These are phyloP conservation scores for Aspergillus panamensis DNA, from an alignment of 495 filamentous ascomycete genomes.

Conservation along the genomic window DNA sequence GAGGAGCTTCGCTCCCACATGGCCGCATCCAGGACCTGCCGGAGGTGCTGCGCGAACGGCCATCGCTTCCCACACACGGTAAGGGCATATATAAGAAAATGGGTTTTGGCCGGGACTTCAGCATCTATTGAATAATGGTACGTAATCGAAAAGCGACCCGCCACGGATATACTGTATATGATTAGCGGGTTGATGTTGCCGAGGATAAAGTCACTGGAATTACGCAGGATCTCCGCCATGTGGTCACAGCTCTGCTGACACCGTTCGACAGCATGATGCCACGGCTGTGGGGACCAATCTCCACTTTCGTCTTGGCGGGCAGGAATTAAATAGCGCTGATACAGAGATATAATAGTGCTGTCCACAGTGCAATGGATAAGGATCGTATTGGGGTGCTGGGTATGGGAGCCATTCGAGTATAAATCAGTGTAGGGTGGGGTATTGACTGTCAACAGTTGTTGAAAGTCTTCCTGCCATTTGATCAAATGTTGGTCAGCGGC, in stretches of 20 bases:
- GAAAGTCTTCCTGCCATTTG: neutral
- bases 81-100: neutral
- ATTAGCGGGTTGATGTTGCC: neutral
- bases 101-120: neutral
- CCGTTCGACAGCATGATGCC: neutral
- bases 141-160: neutral
- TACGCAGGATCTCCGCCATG: neutral
- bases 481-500: neutral
- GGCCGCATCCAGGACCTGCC: neutral
- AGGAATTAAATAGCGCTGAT: neutral
- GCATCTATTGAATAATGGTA: neutral
- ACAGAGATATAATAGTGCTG: neutral
- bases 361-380: neutral
- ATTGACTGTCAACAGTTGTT: neutral
- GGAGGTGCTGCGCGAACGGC: neutral
- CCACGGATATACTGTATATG: neutral
- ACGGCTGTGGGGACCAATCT: neutral
- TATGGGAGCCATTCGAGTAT: neutral
- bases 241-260: neutral
- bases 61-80: neutral
- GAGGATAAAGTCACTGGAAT: neutral
- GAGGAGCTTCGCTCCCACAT: neutral
- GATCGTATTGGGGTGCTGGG: neutral
- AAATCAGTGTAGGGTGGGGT: neutral
- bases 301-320: neutral